Evolutionary conservation across 2,329 filamentous ascomycete species (phyloP), one percentile per base, ranked within the genome.

Genomic region (Penicillium palitans): DNA sequence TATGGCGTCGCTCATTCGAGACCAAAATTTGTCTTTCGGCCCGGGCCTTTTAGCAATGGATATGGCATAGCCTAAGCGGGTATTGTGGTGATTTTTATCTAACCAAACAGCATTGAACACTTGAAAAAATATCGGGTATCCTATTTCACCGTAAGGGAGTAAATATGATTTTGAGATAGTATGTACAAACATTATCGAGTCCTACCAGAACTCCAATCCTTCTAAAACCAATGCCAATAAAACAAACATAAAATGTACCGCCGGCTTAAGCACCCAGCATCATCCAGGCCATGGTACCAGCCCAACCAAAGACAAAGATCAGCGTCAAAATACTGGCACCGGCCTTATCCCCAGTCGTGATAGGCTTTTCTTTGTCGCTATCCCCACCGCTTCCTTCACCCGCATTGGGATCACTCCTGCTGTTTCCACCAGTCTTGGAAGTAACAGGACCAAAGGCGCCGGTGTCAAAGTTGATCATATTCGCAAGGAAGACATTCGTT

Each of bases 401-500:
- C 15, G 76, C 77, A 35, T 68, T 61, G 0, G 74, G 72, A 55
- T 79, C 59, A 39, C 76, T 74, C 15, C 64, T 66, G 48, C 77
- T 79, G 7, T 71, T 88, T 52, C 87, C 88, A 35, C 87, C 87
- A 1, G 80, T 83, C 4, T 76, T 69, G 10, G 66, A 61, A 0
- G 70, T 74, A 21, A 73, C 64, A 1, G 72, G 71, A 0, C 78
- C 77, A 12, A 58, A 52, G 0, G 85, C 87, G 15, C 82, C 76
- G 0, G 85, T 82, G 2, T 75, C 71, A 2, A 76, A 74, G n/a
- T 72, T 70, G 42, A 77, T 74, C 12, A 89, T 76, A 44, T 81
- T 83, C 57, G 86, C 86, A 72, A 85, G 85, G 63, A 90, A 76
- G 13, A 87, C 82, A 27, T 84, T 81, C 27, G 90, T 77, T 0